A percentile compares a stretch with the other conserved stretches of the same genome.
Conservation (phyloP, 2,329 filamentous ascomycete genomes). For the Ophiocordyceps robertsii region DNA sequence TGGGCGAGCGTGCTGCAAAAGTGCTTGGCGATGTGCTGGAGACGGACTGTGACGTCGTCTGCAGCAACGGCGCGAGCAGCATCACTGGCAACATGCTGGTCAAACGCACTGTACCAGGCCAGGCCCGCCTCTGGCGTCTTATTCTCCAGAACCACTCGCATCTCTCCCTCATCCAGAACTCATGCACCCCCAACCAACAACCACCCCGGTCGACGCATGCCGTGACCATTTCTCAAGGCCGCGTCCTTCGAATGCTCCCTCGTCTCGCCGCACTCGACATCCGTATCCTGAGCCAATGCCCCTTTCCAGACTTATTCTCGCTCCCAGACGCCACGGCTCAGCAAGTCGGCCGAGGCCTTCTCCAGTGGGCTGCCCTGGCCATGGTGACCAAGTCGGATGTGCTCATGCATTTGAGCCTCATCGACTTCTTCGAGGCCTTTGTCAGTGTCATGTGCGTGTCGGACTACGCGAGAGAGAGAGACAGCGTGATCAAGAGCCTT, state of each 20-base stretch:
- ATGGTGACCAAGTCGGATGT: slow-evolving; percentile 37
- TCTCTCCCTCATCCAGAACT: slow-evolving; percentile 28
- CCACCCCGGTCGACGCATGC: slow-evolving; percentile 19
- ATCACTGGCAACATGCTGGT: slow-evolving; percentile 17
- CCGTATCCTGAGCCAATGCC: slow-evolving; percentile 20
- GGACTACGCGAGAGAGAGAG: slow-evolving; percentile 18
- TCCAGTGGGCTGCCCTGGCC: slow-evolving; percentile 35
- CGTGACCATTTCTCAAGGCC: slow-evolving; percentile 36
- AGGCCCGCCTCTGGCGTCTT: slow-evolving; percentile 39
- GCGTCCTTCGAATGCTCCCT: slow-evolving; percentile 36
- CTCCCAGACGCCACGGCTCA: slow-evolving; percentile 8
- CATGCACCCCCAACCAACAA: slow-evolving; percentile 14
- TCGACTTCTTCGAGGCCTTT: slow-evolving; percentile 40
- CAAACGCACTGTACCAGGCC: slow-evolving; percentile 28
- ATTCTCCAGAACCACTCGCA: slow-evolving; percentile 32
- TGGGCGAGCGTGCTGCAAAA: slow-evolving; percentile 37
- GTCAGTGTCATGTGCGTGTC: slow-evolving; percentile 33
- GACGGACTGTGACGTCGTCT: slow-evolving; percentile 32
- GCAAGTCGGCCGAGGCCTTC: slow-evolving; percentile 22
- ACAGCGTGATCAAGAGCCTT: slow-evolving; percentile 22
- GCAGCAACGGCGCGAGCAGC: slow-evolving; percentile 15
- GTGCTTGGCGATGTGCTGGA: slow-evolving; percentile 41
- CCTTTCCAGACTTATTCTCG: slow-evolving; percentile 20
- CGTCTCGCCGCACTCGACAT: slow-evolving; percentile 35
- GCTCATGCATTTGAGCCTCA: slow-evolving; percentile 35